Base-by-base conservation (phyloP, 768 basidiomycete species). In the Gelatoporia subvermispora region DNA sequence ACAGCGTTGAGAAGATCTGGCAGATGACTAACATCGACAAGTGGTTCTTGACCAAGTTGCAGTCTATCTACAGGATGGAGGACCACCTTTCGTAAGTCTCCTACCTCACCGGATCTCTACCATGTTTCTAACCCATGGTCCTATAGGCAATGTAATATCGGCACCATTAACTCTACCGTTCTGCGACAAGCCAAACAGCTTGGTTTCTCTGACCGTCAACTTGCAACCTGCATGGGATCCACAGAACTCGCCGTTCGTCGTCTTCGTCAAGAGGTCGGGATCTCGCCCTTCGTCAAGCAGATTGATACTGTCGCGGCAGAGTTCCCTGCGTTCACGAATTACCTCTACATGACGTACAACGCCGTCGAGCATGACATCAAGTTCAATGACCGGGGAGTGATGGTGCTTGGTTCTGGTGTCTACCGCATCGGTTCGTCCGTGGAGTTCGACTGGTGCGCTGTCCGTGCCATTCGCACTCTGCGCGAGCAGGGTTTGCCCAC, bases 401-500 rank as follows among this genome's bases (percentile, higher is more conserved):
- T 98, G 81, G 96, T 98, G 3, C 78, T 98, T 36, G 96, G 96
- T 25, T 98, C 95, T 13, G 96, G 96, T 49, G 95, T 97, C 2
- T 99, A 99, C 69, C 86, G 96, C 45, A 99, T 99, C 57, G 95
- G 96, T 16, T 98, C 95, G 2, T 97, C 94, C 3, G 95, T 99
- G 67, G 95, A 99, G 71, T 98, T 99, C 70, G 95, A 98, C 65
- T 99, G 95, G 95, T 98, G 95, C 67, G 96, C 95, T 15, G 95
- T 99, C 45, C 86, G 94, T 42, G 93, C 94, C 25, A 98, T 98
- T 64, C 76, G 95, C 57, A 98, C 96, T 0, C 76, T 99, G 23
- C 91, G 94, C 55, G 89, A 95, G n/a, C 85, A 89, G 60, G 93
- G 94, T 16, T 71, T 93, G 42, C 91, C 90, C 53, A 98, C 95